These are phyloP conservation scores for Malus hybrid DNA, from an alignment of 331 rosid genomes.

Conservation along the genomic window DNA sequence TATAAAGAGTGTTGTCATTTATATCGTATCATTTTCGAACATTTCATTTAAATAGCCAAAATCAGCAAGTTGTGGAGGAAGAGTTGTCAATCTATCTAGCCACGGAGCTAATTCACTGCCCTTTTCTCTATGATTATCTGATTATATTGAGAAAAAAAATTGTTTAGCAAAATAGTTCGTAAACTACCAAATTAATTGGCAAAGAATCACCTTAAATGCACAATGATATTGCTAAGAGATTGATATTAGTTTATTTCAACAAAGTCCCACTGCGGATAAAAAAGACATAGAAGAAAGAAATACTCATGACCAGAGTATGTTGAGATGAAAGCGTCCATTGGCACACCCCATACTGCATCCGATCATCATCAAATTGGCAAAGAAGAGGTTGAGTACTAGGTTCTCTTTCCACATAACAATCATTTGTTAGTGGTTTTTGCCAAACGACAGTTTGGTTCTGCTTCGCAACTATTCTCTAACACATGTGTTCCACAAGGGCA, in stretches of 20 bases:
- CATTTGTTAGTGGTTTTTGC: conserved; percentile 90
- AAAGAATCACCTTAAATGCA: not conserved
- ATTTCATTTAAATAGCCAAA: conserved; percentile 81
- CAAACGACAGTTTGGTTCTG: conserved; percentile 90
- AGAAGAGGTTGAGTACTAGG: conserved; percentile 80
- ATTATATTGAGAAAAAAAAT: conserved; percentile 25
- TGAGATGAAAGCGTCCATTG: conserved; percentile 81
- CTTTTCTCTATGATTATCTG: conserved; percentile 62
- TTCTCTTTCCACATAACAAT: conserved; percentile 72
- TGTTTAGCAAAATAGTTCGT: not conserved
- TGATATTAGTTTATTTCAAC: not conserved
- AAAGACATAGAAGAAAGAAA: conserved; percentile 9
- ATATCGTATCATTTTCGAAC: conserved; percentile 85
- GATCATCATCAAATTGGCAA: conserved; percentile 73
- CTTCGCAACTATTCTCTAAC: conserved; percentile 81
- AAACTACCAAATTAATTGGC: no score
- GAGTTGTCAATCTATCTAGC: conserved; percentile 77
- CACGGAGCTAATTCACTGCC: conserved; percentile 94
- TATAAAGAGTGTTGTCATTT: conserved; percentile 11
- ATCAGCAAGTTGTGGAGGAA: conserved; percentile 92
- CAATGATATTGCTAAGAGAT: not conserved
- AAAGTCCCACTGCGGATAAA: not conserved
- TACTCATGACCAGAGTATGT: conserved; percentile 74
- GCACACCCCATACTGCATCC: conserved; percentile 87
- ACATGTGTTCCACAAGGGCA: conserved; percentile 70